Percentiles rank a stretch among this genome's conserved stretches.
phyloP scores from a whole-genome alignment of 2,329 filamentous ascomycete genomes.

The Fusarium caatingaense region DNA sequence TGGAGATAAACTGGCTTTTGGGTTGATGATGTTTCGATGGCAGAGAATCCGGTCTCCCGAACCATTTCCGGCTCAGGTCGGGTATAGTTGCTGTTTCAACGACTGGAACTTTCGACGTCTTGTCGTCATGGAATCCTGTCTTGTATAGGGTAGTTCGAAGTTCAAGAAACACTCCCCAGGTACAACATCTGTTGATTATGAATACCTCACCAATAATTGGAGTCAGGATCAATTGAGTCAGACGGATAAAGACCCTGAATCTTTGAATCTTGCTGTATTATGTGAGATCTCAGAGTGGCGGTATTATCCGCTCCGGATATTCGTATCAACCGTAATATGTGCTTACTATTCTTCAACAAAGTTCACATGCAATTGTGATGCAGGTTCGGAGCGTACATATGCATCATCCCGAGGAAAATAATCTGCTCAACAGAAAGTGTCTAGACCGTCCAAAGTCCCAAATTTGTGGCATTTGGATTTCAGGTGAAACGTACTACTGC shows the following conservation, averaged over 20 bases:
- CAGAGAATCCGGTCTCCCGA: slow-evolving; percentile 21
- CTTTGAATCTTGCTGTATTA: neutral
- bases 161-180: neutral
- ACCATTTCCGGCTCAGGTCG: slow-evolving; percentile 16
- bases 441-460: neutral
- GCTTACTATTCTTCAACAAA: neutral
- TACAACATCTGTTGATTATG: neutral
- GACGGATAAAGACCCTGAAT: neutral
- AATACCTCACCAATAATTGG: neutral
- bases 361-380: neutral
- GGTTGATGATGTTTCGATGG: slow-evolving; percentile 5
- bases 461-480: neutral
- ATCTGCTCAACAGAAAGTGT: neutral
- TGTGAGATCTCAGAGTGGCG: slow-evolving; percentile 3
- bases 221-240: neutral
- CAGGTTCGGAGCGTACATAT: neutral
- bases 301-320: neutral
- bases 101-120: slow-evolving; percentile 11
- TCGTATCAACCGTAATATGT: neutral
- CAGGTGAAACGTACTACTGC: neutral
- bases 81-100: slow-evolving; percentile 5
- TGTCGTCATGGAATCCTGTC: slow-evolving; percentile 13
- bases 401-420: neutral
- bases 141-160: slow-evolving; percentile 17
- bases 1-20: slow-evolving; percentile 3